phyloP scores from a whole-genome alignment of 805 yeast genomes.

The Huiozyma naganishii region DNA sequence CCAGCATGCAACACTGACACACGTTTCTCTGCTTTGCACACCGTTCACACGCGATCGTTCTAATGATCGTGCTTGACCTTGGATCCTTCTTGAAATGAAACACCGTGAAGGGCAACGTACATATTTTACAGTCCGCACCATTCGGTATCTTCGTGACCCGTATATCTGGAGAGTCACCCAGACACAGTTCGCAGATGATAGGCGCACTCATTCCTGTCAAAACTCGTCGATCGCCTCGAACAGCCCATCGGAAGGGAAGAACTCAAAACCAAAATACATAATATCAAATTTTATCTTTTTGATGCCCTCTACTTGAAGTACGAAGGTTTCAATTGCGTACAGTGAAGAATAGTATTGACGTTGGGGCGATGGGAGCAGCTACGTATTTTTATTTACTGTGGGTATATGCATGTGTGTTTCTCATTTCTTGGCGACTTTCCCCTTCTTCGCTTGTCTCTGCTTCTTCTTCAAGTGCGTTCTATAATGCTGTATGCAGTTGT shows the following conservation, averaged over 20 bases:
- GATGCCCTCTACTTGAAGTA: no score
- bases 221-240: not conserved
- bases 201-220: conserved; percentile 1
- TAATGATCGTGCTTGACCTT: conserved; percentile 33
- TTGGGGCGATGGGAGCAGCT: not conserved
- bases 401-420: not conserved
- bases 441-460: not conserved
- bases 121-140: conserved; percentile 77
- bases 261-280: no score
- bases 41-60: conserved; percentile 63
- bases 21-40: conserved; percentile 75
- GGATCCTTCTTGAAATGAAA: conserved; percentile 42
- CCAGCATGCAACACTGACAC: conserved; percentile 83
- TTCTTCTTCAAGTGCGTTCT: conserved; percentile 60
- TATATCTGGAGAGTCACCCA: conserved; percentile 36
- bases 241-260: not conserved
- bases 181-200: conserved; percentile 54
- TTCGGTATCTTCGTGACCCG: conserved; percentile 57
- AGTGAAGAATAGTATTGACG: no score
- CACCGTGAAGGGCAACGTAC: conserved; percentile 76
- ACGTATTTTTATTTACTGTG: not conserved
- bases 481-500: conserved; percentile 87
- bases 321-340: no score
- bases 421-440: not conserved
- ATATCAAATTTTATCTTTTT: no score